Percentiles rank a stretch among this genome's conserved stretches.
Conservation (phyloP, 2,329 filamentous ascomycete genomes). For the Sphaerostilbella broomeana region DNA sequence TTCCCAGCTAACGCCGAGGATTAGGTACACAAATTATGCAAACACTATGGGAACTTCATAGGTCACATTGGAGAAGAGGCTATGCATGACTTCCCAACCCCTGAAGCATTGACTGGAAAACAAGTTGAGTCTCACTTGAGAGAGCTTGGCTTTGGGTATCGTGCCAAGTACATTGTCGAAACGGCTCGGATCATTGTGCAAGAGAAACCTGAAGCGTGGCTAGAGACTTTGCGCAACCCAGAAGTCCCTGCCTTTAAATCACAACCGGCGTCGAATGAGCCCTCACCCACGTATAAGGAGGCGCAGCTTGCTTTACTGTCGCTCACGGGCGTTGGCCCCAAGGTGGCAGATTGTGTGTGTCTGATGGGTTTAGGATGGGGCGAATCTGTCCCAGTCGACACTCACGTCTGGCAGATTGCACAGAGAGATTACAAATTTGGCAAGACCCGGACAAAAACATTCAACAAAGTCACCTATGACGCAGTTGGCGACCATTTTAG, state of each 20-base stretch:
- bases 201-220: conserved; percentile 65
- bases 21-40: conserved; percentile 77
- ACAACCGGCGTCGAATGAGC: conserved; percentile 41
- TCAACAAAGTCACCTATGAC: conserved; percentile 84
- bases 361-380: conserved; percentile 95
- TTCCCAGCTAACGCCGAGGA: neutral
- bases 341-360: conserved; percentile 94
- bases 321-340: conserved; percentile 86
- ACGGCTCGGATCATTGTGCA: conserved; percentile 70
- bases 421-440: conserved; percentile 93
- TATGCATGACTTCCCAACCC: conserved; percentile 83
- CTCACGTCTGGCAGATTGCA: conserved; percentile 98
- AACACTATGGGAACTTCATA: conserved; percentile 74
- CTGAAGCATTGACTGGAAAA: conserved; percentile 62
- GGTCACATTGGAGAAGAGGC: conserved; percentile 61
- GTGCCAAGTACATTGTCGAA: conserved; percentile 84
- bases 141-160: conserved; percentile 85
- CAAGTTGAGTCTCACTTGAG: conserved; percentile 77
- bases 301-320: conserved; percentile 75
- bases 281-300: conserved; percentile 59
- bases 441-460: conserved; percentile 72
- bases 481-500: conserved; percentile 88
- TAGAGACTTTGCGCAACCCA: conserved; percentile 71
- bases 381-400: conserved; percentile 92
- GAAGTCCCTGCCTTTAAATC: conserved; percentile 54